Conservation (phyloP, 805 yeast genomes). For the Saturnispora silvae region DNA sequence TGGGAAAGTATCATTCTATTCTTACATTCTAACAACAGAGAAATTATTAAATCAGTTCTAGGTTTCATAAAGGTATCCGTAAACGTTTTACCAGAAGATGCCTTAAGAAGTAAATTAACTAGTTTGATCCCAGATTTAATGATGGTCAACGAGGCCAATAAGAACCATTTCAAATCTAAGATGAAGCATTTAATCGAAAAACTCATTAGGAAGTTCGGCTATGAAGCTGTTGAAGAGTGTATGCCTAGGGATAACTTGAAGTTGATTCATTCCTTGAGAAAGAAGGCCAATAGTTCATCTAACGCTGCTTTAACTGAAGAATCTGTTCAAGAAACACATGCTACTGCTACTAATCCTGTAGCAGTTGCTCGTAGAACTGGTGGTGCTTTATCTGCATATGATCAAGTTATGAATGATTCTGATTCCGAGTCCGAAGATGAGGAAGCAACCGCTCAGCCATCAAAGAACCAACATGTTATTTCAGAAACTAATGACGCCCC, state of each 20-base stretch:
- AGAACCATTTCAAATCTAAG: conserved; percentile 87
- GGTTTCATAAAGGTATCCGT: conserved; percentile 91
- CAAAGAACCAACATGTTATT: conserved; percentile 49
- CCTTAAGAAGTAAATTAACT: conserved; percentile 55
- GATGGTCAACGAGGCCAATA: conserved; percentile 93
- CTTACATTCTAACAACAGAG: conserved; percentile 82
- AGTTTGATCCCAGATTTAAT: conserved; percentile 62
- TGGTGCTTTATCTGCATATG: conserved; percentile 71
- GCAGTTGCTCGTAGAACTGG: conserved; percentile 13
- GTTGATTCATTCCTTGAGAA: conserved; percentile 72
- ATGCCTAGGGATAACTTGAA: conserved; percentile 90
- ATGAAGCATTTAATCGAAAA: conserved; percentile 91
- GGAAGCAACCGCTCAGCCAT: conserved; percentile 22
- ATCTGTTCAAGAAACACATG: conserved; percentile 15
- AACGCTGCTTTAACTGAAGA: conserved; percentile 10
- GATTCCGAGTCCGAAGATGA: conserved; percentile 50
- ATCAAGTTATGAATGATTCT: conserved; percentile 78
- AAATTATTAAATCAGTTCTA: conserved; percentile 86
- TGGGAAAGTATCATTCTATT: conserved; percentile 82
- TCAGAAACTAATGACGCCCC: conserved; percentile 68
- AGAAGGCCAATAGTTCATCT: conserved; percentile 57
- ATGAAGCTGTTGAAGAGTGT: conserved; percentile 64
- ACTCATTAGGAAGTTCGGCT: conserved; percentile 82
- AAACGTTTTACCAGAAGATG: conserved; percentile 68
- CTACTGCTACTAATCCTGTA: conserved; percentile 16